These are phyloP conservation scores for Trichothecium roseum DNA, from an alignment of 2,329 filamentous ascomycete genomes.

Conservation along the genomic window DNA sequence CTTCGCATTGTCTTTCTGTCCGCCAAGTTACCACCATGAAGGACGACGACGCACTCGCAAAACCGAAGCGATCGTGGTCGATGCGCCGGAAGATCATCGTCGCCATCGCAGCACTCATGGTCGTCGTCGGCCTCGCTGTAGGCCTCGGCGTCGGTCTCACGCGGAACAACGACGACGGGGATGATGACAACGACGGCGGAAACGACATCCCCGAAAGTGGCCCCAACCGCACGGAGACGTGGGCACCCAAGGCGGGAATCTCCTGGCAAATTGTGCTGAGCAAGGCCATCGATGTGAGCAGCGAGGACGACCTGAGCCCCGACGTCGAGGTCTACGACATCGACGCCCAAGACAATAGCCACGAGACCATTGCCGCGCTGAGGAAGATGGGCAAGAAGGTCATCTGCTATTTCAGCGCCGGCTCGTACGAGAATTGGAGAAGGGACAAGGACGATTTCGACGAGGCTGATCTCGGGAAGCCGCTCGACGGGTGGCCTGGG, in stretches of 20 bases:
- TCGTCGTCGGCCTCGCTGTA: slow-evolving; percentile 34
- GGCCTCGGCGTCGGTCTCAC: slow-evolving; percentile 47
- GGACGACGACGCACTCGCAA: too few relatives aligned
- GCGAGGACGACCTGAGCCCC: slow-evolving; percentile 24
- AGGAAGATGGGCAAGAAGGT: slow-evolving; percentile 47
- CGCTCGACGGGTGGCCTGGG: slow-evolving; percentile 51
- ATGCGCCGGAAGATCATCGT: slow-evolving; percentile 19
- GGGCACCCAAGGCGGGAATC: slow-evolving; percentile 40
- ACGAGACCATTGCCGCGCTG: slow-evolving; percentile 39
- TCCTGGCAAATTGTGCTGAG: slow-evolving; percentile 54
- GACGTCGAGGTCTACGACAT: slow-evolving; percentile 40
- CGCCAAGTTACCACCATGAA: too few relatives aligned
- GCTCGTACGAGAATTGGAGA: slow-evolving; percentile 55
- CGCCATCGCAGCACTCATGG: slow-evolving; percentile 12
- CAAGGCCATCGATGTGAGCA: slow-evolving; percentile 27
- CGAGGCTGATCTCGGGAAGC: slow-evolving; percentile 42
- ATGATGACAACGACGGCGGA: slow-evolving; percentile 9
- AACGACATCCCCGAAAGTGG: slow-evolving; percentile 9
- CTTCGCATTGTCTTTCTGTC: too few relatives aligned
- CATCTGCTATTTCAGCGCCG: slow-evolving; percentile 68
- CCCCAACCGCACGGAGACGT: slow-evolving; percentile 16
- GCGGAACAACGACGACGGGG: slow-evolving; percentile 14
- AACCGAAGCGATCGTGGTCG: slow-evolving; percentile 12
- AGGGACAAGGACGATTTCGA: slow-evolving; percentile 47
- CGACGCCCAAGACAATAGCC: slow-evolving; percentile 43